Evolutionary conservation across 2,329 filamentous ascomycete genomes (phyloP), one percentile per base, ranked within the genome.

Genomic region (Hirsutella minnesotensis): DNA sequence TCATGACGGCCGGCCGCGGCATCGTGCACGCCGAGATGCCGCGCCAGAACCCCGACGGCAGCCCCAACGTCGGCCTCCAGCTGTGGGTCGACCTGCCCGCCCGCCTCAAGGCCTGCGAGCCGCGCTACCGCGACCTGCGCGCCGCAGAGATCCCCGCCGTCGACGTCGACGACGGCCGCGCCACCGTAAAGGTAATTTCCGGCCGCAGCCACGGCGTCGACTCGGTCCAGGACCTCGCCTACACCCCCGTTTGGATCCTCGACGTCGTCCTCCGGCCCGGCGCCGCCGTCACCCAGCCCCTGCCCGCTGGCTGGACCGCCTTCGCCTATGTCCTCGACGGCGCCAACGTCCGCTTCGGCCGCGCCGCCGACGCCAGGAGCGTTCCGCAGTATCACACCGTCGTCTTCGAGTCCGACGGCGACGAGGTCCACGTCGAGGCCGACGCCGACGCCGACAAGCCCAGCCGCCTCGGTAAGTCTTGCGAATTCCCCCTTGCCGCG

Each of bases 21-120:
- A 94, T 96, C 54, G 84, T 95, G 62, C 92, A 96, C 63, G 86
- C 89, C 31, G 90, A 96, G 65, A 95, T 96, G 88, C 90, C 90
- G 9, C 75, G 77, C 43, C 78, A 85, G 56, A 86, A 87, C 58
- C 60, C 72, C 1, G 85, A 92, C 58, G 86, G 86, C 40, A 76
- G 70, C 44, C 69, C 82, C 46, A 95, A 89, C 60, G 74, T 94
- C 42, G 90, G 90, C 29, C 77, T 96, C 66, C 92, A 96, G 68
- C 72, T 96, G 19, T 96, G 92, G 90, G 89, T 96, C 38, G 90
- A 96, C 59, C 68, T 96, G 10, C 90, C 92, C 5, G 66, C 78
- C 55, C 64, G 81, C 31, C 72, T 95, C 43, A 96, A 96, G 71
- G 71, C 69, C 51, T 94, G 86, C 67, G 90, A 96, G 63, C 90